Evolutionary conservation across 1,284 basidiomycete genomes (phyloP), one percentile per base, ranked within the genome.

Genomic region (Rhodotorula sp.): DNA sequence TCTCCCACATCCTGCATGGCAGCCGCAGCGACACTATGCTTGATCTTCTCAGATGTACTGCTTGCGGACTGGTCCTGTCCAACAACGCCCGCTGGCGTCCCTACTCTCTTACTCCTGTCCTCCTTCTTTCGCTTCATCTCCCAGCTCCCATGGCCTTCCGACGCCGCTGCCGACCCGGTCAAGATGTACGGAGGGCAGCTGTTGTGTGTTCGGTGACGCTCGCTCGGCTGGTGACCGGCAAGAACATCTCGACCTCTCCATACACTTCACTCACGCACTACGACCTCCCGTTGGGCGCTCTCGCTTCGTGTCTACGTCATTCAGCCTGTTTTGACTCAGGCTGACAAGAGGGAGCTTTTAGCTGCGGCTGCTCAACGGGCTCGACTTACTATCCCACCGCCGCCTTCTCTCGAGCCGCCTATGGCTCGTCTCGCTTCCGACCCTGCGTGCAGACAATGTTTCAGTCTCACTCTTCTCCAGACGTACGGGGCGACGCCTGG

Each of bases 401-500:
- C 1, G 68, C 68, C 1, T 55, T 70, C 27, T 59, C 55, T 0
- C 68, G 63, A 55, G 58, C 64, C 4, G 68, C 64, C 17, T 70
- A 63, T 47, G 68, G 56, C 34, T 59, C 54, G 9, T n/a, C 10
- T 57, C 27, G 55, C 64, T 11, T 65, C 49, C 5, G 68, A 64
- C n/a, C 68, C 68, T 0, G 68, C 64, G 1, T 70, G 68, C 32
- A 64, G 68, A 27, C n/a, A 39, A 27, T 70, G 68, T 39, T 70
- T 66, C 60, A 70, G 63, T n/a, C 32, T 70, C 24, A 63, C 63
- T 4, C 55, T 70, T 1, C 7, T 36, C 0, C 22, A 39, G 29
- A 64, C 68, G 19, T 36, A 52, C 24, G n/a, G 22, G 10, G 64
- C 64, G 24, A 49, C 27, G 24, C 64, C 68, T 5, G 19, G 29